phyloP scores from a whole-genome alignment of 352 stramenopile genomes.

The Aphanomyces astaci region DNA sequence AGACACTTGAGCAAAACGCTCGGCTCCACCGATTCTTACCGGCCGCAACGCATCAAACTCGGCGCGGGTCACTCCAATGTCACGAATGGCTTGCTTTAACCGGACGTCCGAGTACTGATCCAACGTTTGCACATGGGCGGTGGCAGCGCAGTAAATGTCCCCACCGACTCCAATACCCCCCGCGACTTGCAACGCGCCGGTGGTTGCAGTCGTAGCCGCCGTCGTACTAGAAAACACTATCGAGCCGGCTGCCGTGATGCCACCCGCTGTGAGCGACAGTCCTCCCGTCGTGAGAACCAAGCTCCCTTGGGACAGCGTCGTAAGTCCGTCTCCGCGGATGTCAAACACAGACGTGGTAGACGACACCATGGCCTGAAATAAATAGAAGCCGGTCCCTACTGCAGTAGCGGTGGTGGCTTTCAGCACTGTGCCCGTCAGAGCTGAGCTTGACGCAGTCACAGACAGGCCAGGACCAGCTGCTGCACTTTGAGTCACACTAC shows the following conservation, averaged over 20 bases:
- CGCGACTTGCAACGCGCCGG: background rate
- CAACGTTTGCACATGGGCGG: background rate
- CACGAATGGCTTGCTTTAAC: background rate
- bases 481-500: constrained; percentile 5
- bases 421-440: background rate
- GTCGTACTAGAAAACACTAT: background rate
- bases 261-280: constrained; percentile 27
- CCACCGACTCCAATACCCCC: constrained; percentile 3
- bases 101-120: background rate
- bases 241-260: constrained; percentile 29
- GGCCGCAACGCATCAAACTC: background rate
- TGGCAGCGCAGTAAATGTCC: background rate
- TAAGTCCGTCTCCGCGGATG: constrained; percentile 7
- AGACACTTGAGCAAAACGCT: background rate
- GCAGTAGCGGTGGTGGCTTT: background rate
- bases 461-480: constrained; percentile 23
- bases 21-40: background rate
- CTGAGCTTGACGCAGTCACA: constrained; percentile 19
- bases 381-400: background rate
- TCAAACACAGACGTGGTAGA: constrained; percentile 23
- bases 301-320: constrained; percentile 26
- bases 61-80: background rate
- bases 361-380: constrained; percentile 17
- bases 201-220: background rate
- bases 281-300: constrained; percentile 37